Evolutionary conservation across 768 basidiomycete genomes (phyloP).

Genomic region (Phlegmacium glaucopus): DNA sequence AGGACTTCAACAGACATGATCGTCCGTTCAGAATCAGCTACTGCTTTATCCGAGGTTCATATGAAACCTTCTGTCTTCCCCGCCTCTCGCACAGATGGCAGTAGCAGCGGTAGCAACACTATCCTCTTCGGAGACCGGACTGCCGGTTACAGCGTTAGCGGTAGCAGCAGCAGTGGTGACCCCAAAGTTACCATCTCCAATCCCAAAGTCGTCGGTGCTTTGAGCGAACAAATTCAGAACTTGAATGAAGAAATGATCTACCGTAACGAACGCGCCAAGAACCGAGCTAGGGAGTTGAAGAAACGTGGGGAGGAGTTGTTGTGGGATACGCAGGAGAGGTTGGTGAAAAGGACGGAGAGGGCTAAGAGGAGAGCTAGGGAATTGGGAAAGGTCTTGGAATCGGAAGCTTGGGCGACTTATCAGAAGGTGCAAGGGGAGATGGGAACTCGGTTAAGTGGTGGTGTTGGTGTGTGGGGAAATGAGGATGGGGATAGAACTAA

Average conservation of each 20-base stretch:
- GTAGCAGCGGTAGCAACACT: slow-evolving; percentile 8
- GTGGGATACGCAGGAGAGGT: slow-evolving; percentile 40
- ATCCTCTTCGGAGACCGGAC: slow-evolving; percentile 15
- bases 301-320: slow-evolving; percentile 44
- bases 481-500: neutral
- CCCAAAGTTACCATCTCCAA: slow-evolving; percentile 29
- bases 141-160: slow-evolving; percentile 11
- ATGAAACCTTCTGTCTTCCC: slow-evolving; percentile 30
- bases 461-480: neutral
- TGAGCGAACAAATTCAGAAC: slow-evolving; percentile 41
- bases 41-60: slow-evolving; percentile 19
- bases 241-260: slow-evolving; percentile 40
- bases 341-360: slow-evolving; percentile 38
- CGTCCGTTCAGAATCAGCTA: slow-evolving; percentile 12
- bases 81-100: slow-evolving; percentile 8
- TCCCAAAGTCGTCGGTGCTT: slow-evolving; percentile 34
- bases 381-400: slow-evolving; percentile 36
- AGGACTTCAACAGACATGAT: slow-evolving; percentile 23
- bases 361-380: slow-evolving; percentile 40
- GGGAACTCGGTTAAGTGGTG: slow-evolving; percentile 7
- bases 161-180: slow-evolving; percentile 11
- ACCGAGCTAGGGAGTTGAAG: slow-evolving; percentile 50
- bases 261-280: slow-evolving; percentile 50
- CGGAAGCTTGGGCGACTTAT: slow-evolving; percentile 23
- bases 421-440: slow-evolving; percentile 17